Evolutionary conservation across 805 yeast genomes (phyloP).

Genomic region (Metschnikowia reukaufii): DNA sequence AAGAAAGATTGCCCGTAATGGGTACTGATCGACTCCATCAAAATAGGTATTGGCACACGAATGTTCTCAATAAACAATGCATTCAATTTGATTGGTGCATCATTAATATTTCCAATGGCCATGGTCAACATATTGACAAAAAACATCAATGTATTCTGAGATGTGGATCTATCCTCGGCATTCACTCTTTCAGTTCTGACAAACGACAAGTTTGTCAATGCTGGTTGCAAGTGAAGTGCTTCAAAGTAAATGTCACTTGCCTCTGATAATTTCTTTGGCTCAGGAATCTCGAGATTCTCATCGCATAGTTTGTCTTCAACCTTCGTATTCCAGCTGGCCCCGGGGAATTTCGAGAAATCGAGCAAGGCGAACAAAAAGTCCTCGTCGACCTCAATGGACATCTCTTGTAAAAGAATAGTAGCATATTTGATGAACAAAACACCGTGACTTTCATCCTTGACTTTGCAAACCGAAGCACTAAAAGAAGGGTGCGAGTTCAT

Average conservation of each 20-base stretch:
- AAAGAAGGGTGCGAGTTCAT: slow-evolving; percentile 88
- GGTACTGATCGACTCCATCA: slow-evolving; percentile 67
- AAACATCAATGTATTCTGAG: slow-evolving; percentile 69
- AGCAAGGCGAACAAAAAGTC: slow-evolving; percentile 81
- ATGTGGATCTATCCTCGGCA: slow-evolving; percentile 59
- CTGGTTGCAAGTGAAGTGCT: slow-evolving; percentile 87
- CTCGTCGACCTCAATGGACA: slow-evolving; percentile 91
- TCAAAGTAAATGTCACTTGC: slow-evolving; percentile 87
- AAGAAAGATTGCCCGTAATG: slow-evolving; percentile 92
- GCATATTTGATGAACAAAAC: slow-evolving; percentile 89
- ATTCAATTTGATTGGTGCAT: slow-evolving; percentile 89
- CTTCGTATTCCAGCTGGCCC: slow-evolving; percentile 67
- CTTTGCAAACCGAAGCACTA: slow-evolving; percentile 78
- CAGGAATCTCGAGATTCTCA: slow-evolving; percentile 64
- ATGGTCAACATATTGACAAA: slow-evolving; percentile 84
- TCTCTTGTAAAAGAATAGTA: slow-evolving; percentile 82
- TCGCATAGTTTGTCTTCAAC: slow-evolving; percentile 57
- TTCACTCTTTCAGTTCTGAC: slow-evolving; percentile 80
- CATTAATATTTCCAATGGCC: slow-evolving; percentile 97
- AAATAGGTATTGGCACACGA: slow-evolving; percentile 76
- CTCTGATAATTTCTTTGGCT: slow-evolving; percentile 55
- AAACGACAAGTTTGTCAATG: slow-evolving; percentile 84
- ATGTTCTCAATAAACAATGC: slow-evolving; percentile 87
- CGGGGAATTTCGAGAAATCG: slow-evolving; percentile 79
- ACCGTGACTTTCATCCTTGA: slow-evolving; percentile 89